Evolutionary conservation across 257 asterid species (phyloP).

Genomic region (Przewalskia tangutica): DNA sequence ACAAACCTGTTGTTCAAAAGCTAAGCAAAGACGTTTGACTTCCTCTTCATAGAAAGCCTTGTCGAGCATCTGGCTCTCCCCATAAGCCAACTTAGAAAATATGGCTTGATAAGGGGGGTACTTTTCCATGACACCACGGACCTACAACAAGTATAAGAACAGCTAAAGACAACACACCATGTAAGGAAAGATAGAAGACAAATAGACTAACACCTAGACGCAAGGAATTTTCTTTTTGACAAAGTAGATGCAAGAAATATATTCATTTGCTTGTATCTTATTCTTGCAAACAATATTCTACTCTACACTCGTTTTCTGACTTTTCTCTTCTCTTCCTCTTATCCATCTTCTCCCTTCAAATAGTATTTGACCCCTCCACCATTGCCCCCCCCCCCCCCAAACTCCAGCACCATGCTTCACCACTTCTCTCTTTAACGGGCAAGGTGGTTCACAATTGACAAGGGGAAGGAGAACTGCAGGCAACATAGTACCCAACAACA

Average conservation of each 20-base stretch:
- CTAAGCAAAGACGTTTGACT: constrained; percentile 85
- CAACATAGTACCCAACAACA: not conserved
- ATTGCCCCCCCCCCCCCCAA: not conserved
- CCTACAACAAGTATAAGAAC: constrained; percentile 35
- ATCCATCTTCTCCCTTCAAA: not conserved
- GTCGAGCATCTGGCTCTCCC: constrained; percentile 98
- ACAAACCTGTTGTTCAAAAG: constrained; percentile 94
- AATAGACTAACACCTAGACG: no score
- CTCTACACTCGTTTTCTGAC: not conserved
- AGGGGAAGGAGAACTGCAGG: not conserved
- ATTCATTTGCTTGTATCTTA: not conserved
- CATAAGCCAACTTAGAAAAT: constrained; percentile 70
- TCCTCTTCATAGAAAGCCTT: constrained; percentile 97
- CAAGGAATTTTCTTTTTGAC: no score
- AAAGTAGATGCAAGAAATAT: not conserved
- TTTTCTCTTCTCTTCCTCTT: not conserved
- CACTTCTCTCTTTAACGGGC: not conserved
- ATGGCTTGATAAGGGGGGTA: constrained; percentile 85
- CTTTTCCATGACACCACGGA: constrained; percentile 82
- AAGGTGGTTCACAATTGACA: not conserved
- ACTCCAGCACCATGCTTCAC: not conserved
- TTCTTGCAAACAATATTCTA: not conserved
- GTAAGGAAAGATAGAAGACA: not conserved
- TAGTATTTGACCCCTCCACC: not conserved
- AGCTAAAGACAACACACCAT: not conserved